These are phyloP conservation scores for Coemansia sp. DNA, from an alignment of 192 early-diverging fungal species.

Conservation along the genomic window DNA sequence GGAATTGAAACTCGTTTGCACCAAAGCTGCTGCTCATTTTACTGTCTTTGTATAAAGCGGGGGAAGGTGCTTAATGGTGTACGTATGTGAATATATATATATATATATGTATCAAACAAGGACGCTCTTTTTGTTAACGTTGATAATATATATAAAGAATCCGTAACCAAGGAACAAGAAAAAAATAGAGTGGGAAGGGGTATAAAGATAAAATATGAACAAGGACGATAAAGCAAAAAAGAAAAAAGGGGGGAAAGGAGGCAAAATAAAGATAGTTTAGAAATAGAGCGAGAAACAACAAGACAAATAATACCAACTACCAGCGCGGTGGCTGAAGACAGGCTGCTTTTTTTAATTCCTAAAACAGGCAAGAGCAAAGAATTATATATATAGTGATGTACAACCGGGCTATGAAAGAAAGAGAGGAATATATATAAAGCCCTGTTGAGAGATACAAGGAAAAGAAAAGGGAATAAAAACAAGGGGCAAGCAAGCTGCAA, in stretches of 20 bases:
- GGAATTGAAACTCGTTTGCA: constrained; percentile 4
- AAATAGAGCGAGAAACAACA: no score
- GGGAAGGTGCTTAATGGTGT: neutral
- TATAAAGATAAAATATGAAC: neutral
- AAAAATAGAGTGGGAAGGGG: constrained; percentile 1
- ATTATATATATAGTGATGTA: neutral
- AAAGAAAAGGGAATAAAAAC: neutral
- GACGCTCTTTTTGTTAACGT: neutral
- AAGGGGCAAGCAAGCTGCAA: no score
- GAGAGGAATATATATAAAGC: neutral
- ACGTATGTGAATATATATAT: neutral
- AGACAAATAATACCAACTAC: neutral
- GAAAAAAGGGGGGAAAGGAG: neutral
- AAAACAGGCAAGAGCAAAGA: neutral
- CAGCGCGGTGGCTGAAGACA: no score
- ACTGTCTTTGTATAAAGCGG: no score
- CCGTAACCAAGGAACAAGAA: no score
- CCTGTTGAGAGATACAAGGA: neutral
- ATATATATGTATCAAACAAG: neutral
- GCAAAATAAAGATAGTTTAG: neutral
- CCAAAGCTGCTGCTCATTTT: constrained; percentile 8
- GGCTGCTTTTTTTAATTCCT: no score
- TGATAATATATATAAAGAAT: no score
- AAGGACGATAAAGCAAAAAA: neutral
- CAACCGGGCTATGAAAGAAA: neutral